Conservation (phyloP, 768 basidiomycete species). For the Leccinum variicolor region DNA sequence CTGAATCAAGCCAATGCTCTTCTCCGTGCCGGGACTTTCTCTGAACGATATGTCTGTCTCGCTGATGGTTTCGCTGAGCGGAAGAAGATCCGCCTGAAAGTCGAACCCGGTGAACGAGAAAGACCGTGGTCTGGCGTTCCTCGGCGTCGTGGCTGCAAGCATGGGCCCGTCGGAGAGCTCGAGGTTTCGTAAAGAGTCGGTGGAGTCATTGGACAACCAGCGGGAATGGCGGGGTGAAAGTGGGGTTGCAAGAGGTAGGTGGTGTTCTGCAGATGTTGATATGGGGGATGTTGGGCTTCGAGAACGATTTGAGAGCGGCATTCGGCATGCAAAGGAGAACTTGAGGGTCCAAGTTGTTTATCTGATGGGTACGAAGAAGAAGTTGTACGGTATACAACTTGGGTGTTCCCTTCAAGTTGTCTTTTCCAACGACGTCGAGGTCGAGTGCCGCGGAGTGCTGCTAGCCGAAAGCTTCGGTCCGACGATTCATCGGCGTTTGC, state of each 20-base stretch:
- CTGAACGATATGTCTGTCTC: conserved; percentile 54
- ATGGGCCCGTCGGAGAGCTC: conserved; percentile 70
- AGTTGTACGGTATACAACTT: neutral
- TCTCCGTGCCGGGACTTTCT: conserved; percentile 59
- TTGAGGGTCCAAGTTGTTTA: neutral
- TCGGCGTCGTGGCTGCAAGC: conserved; percentile 11
- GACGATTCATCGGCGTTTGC: no score
- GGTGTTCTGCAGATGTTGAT: conserved; percentile 11
- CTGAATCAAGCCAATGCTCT: conserved; percentile 72
- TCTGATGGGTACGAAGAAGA: neutral
- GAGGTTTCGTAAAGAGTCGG: conserved; percentile 72
- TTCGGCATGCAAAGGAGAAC: conserved; percentile 7
- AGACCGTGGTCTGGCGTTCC: conserved; percentile 42
- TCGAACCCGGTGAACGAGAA: conserved; percentile 77
- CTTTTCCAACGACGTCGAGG: no score
- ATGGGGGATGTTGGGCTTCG: conserved; percentile 12
- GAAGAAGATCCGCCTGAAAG: conserved; percentile 74
- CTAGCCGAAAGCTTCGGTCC: no score
- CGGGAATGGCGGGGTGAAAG: conserved; percentile 1
- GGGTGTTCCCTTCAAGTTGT: no score
- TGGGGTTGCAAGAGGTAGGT: conserved; percentile 3
- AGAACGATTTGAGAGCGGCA: conserved; percentile 21
- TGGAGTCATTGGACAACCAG: conserved; percentile 45
- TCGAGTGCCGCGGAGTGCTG: no score
- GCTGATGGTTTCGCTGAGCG: conserved; percentile 72